Conservation (phyloP, 306 rosid genomes). For the Prunus padus region DNA sequence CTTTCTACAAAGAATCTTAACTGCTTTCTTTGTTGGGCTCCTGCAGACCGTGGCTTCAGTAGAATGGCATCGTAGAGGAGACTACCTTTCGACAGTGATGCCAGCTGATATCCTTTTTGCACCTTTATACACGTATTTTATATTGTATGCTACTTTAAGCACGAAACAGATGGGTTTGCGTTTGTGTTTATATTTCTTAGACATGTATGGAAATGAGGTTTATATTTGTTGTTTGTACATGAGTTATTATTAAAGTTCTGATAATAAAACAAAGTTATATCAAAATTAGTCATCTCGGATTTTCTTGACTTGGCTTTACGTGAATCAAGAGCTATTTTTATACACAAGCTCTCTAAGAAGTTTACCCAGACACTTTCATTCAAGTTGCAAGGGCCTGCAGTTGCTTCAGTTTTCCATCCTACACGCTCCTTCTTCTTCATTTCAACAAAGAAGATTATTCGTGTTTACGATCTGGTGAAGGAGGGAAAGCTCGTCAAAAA, state of each 20-base stretch:
- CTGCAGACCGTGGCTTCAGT: constrained; percentile 80
- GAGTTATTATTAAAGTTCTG: not conserved
- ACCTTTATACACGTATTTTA: not conserved
- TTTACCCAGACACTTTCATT: constrained; percentile 69
- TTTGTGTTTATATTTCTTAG: not conserved
- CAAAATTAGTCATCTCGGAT: constrained; percentile 4
- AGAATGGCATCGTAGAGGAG: constrained; percentile 97
- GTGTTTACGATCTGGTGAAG: constrained; percentile 77
- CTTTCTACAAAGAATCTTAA: constrained; percentile 13
- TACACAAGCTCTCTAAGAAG: constrained; percentile 83
- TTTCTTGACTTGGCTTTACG: constrained; percentile 84
- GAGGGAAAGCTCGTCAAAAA: constrained; percentile 50
- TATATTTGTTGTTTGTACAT: not conserved
- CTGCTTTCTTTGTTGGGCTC: constrained; percentile 24
- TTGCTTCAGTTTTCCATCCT: constrained; percentile 83
- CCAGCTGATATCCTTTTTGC: constrained; percentile 89
- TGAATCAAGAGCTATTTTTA: constrained; percentile 75
- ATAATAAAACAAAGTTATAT: not conserved
- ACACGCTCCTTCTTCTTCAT: constrained; percentile 71
- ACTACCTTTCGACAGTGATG: constrained; percentile 89
- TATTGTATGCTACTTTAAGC: too few relatives aligned
- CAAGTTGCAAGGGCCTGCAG: constrained; percentile 85
- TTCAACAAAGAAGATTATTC: constrained; percentile 69
- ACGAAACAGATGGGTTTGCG: not conserved
- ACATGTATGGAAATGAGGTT: not conserved